Conservation (phyloP, 1,284 basidiomycete species). For the Ustilago sp. region DNA sequence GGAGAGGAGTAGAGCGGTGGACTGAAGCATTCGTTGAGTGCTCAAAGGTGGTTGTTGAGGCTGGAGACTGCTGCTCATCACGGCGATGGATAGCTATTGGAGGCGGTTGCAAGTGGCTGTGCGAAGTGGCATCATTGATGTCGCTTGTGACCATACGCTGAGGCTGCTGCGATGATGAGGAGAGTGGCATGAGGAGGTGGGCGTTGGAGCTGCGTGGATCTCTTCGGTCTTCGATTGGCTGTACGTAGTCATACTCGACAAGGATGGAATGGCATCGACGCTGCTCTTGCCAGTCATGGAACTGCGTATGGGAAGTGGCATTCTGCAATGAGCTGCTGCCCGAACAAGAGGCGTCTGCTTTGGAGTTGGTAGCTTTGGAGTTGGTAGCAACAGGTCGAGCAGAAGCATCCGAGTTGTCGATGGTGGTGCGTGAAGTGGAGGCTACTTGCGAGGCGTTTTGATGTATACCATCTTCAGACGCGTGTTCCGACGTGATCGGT, state of each 20-base stretch:
- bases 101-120: constrained; percentile 4
- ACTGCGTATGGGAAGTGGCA: constrained; percentile 12
- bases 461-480: constrained; percentile 21
- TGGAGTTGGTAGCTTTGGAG: neutral
- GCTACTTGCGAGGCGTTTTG: constrained; percentile 23
- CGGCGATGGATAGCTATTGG: constrained; percentile 16
- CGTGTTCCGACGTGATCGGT: constrained; percentile 35
- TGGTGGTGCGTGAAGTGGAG: constrained; percentile 33
- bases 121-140: constrained; percentile 5
- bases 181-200: constrained; percentile 34
- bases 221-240: constrained; percentile 38
- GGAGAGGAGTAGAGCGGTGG: constrained; percentile 13
- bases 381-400: constrained; percentile 6
- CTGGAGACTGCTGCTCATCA: neutral
- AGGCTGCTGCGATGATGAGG: constrained; percentile 19
- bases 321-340: constrained; percentile 12
- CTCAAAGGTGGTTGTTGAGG: neutral
- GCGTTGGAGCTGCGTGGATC: constrained; percentile 43
- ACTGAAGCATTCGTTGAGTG: neutral
- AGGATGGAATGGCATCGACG: constrained; percentile 40
- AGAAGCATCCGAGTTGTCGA: constrained; percentile 25
- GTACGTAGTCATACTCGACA: constrained; percentile 35
- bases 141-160: constrained; percentile 12
- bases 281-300: constrained; percentile 44
- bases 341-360: constrained; percentile 3